Evolutionary conservation across 2,329 filamentous ascomycete genomes (phyloP), one percentile per base, ranked within the genome.

Genomic region (Aurifilum marmelostoma): DNA sequence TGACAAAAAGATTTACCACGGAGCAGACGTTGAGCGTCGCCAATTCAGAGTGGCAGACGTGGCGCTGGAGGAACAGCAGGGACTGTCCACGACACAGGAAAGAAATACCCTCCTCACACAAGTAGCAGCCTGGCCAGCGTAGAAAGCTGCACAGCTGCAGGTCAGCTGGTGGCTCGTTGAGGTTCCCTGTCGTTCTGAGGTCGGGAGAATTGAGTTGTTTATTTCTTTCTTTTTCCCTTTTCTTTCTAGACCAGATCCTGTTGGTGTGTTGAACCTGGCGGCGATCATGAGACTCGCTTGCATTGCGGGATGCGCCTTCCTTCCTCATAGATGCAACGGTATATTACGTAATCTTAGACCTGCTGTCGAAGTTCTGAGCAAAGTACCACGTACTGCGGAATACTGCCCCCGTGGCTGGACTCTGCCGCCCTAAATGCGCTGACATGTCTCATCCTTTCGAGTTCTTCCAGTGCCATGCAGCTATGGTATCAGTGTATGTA

Each of bases 81-180:
- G 27, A 59, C 56, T 59, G 56, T 37, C 18, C 16, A 21, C 56
- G 21, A 37, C 18, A 59, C 32, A 11, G 7, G 32, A 37, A 24
- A 59, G 16, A n/a, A 47, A 59, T 59, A 59, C 56, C 56, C 56
- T 59, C 32, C 56, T 59, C 32, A 21, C 56, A n/a, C 12, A n/a
- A 37, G 29, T 37, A n/a, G 32, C n/a, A 32, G 32, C 56, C 29
- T 11, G 8, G 56, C 9, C 56, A 59, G 16, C 18, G 12, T 37
- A 21, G 29, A 59, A 5, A 21, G 56, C 9, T 59, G 56, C 29
- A 34, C 29, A 16, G 32, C 56, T 59, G 56, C 56, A 9, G 56
- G 56, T n/a, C 56, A 59, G 56, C 32, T n/a, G 5, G 16, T 59
- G 32, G 32, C 29, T 37, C 56, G 5, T 37, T 9, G 29, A 37